Evolutionary conservation across 176 grass and related monocot genomes (phyloP).

Genomic region (Alloteropsis semialata): DNA sequence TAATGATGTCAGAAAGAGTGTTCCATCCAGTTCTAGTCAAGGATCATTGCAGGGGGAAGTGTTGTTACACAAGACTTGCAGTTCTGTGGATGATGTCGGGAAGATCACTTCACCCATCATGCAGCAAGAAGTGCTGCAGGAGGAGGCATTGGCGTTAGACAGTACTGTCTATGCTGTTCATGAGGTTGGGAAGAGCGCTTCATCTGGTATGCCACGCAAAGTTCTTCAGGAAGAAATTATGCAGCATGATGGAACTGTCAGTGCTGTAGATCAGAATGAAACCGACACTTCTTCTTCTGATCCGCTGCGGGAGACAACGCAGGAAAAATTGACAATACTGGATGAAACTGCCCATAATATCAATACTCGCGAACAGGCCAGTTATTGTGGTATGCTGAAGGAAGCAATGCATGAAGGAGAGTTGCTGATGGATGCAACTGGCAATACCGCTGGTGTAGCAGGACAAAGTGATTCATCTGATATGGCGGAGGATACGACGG

Average conservation of each 20-base stretch:
- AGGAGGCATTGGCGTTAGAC: neutral
- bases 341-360: slow-evolving; percentile 2
- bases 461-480: neutral
- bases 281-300: neutral
- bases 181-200: neutral
- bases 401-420: slow-evolving; percentile 35
- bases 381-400: slow-evolving; percentile 13
- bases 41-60: neutral
- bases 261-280: neutral
- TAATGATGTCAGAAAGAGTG: neutral
- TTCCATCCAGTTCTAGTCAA: slow-evolving; percentile 11
- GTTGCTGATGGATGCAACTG: neutral
- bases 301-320: neutral
- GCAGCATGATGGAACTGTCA: neutral
- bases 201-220: neutral
- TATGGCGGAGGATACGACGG: slow-evolving; percentile 1
- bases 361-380: neutral
- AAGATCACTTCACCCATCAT: neutral
- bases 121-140: neutral
- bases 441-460: neutral
- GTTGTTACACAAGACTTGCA: neutral
- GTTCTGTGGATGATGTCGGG: neutral
- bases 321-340: neutral
- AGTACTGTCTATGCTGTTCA: neutral
- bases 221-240: slow-evolving; percentile 20